phyloP scores from a whole-genome alignment of 2,329 filamentous ascomycete species.

The Dothideomycetes sp. region DNA sequence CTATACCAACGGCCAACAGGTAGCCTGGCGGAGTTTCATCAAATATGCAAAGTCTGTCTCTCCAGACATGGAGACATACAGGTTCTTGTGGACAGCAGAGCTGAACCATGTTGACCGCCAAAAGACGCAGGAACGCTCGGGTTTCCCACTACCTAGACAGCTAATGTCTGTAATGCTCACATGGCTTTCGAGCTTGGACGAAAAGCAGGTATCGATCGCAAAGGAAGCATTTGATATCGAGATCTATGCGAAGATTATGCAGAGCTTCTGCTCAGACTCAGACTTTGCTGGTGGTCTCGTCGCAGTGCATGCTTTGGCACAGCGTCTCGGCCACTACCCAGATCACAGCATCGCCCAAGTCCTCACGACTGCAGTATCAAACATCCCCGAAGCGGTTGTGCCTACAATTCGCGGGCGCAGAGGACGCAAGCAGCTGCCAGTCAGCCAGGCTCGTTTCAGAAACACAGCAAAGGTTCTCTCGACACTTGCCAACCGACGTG shows the following conservation, averaged over 20 bases:
- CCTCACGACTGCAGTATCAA: conserved; percentile 7
- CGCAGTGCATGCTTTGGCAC: conserved; percentile 8
- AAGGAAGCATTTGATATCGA: conserved; percentile 2
- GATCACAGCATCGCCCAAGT: conserved; percentile 7
- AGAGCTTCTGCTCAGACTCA: conserved; percentile 8
- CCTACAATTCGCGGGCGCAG: conserved; percentile 3
- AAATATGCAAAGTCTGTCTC: conserved; percentile 3
- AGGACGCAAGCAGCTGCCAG: conserved; percentile 7
- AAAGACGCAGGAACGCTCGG: conserved; percentile 1
- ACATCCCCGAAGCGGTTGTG: neutral
- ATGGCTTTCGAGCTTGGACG: conserved; percentile 4
- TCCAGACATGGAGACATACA: conserved; percentile 11
- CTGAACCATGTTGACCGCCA: conserved; percentile 1
- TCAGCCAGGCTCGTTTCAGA: conserved; percentile 1
- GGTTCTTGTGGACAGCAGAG: conserved; percentile 9
- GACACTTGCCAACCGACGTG: neutral
- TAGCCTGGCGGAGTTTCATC: conserved; percentile 6
- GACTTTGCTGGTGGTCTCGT: conserved; percentile 10
- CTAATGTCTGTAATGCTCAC: conserved; percentile 9
- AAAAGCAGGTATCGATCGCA: neutral
- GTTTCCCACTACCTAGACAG: conserved; percentile 7
- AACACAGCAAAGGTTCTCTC: conserved; percentile 6
- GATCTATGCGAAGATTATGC: conserved; percentile 10
- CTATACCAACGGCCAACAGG: conserved; percentile 5
- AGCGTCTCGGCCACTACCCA: conserved; percentile 5